Evolutionary conservation across 305 asterid species (phyloP).

Genomic region (Fraxinus ornus): DNA sequence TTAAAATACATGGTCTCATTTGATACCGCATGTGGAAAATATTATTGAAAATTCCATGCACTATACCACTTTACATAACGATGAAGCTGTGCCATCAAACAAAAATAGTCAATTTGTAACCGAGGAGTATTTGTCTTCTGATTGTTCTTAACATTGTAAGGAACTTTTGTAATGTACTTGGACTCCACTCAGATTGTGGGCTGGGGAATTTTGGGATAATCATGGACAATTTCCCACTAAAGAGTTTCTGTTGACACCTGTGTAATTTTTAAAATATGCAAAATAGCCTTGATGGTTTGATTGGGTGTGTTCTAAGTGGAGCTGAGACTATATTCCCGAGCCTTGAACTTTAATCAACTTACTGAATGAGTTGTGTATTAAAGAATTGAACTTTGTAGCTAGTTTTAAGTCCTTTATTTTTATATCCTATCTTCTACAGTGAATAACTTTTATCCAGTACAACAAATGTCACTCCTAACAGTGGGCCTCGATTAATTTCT

Average conservation of each 20-base stretch:
- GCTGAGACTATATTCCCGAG: not conserved
- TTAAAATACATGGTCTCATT: not conserved
- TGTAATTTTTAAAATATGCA: not conserved
- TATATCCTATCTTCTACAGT: not conserved
- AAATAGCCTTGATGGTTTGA: not conserved
- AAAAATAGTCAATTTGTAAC: not conserved
- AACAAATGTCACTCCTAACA: slow-evolving; percentile 1
- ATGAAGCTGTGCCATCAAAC: not conserved
- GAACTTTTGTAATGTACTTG: not conserved
- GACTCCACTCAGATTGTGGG: not conserved
- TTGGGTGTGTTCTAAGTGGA: not conserved
- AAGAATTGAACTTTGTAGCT: not conserved
- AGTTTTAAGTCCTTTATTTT: not conserved
- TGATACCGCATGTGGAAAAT: not conserved
- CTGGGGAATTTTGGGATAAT: not conserved
- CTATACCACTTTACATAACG: not conserved
- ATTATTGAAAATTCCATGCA: not conserved
- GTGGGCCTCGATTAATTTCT: not conserved
- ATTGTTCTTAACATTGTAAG: not conserved
- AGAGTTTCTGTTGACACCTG: not conserved
- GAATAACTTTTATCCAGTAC: not conserved
- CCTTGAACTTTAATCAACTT: not conserved
- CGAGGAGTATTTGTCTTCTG: not conserved
- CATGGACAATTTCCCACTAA: not conserved
- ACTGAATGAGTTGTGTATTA: not conserved